Percentiles rank a stretch among this genome's conserved stretches.
Conservation (phyloP, 2,329 filamentous ascomycete genomes). For the Aspergillus viridinutans region DNA sequence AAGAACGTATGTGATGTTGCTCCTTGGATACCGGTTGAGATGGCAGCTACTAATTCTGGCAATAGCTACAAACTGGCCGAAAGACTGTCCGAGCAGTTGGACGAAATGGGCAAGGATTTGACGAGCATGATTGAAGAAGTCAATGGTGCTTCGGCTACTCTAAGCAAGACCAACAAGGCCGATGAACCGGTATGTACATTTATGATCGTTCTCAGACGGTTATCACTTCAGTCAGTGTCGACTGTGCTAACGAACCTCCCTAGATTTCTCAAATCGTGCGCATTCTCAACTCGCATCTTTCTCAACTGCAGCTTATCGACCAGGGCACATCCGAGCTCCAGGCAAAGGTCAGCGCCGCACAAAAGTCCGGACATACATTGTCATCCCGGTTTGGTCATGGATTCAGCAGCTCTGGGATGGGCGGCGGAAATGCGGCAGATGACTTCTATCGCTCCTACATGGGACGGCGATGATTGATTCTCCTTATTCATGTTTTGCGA, state of each 20-base stretch:
- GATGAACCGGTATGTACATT: constrained; percentile 71
- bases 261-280: constrained; percentile 92
- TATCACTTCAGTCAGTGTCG: not conserved
- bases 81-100: constrained; percentile 82
- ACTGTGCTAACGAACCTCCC: constrained; percentile 10
- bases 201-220: not conserved
- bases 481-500: not conserved
- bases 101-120: constrained; percentile 89
- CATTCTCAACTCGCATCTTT: constrained; percentile 88
- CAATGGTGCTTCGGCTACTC: constrained; percentile 81
- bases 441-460: constrained; percentile 89
- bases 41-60: constrained; percentile 17
- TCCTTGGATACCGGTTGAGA: not conserved
- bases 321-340: constrained; percentile 75
- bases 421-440: constrained; percentile 65
- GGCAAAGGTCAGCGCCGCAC: constrained; percentile 74
- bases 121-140: constrained; percentile 98
- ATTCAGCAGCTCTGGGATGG: constrained; percentile 34
- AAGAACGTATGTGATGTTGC: constrained; percentile 60
- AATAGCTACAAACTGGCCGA: constrained; percentile 80
- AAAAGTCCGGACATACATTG: constrained; percentile 66
- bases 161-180: constrained; percentile 84
- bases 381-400: constrained; percentile 39
- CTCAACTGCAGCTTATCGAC: constrained; percentile 91
- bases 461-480: constrained; percentile 57